Evolutionary conservation across 176 grass and related monocot genomes (phyloP).

Genomic region (Pontederia paniculata): DNA sequence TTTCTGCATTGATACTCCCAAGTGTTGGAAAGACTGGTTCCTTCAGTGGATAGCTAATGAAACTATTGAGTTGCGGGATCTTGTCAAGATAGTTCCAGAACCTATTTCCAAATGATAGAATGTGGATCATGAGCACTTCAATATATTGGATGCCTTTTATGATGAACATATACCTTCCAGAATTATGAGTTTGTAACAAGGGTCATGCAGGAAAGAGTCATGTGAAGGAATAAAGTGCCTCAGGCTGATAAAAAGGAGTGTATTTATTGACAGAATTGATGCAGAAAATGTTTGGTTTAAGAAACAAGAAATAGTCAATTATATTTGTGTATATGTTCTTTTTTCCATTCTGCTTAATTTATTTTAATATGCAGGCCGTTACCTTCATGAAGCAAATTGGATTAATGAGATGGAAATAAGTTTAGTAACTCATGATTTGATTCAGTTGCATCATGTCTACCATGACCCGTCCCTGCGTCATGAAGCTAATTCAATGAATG

Average conservation of each 20-base stretch:
- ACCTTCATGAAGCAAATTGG: slow-evolving; percentile 94
- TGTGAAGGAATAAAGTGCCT: slow-evolving; percentile 78
- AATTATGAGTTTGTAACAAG: slow-evolving; percentile 99
- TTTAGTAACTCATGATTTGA: slow-evolving; percentile 96
- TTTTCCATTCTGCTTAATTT: background rate
- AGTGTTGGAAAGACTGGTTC: slow-evolving; percentile 92
- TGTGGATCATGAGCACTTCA: slow-evolving; percentile 89
- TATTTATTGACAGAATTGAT: slow-evolving; percentile 95
- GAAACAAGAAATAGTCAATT: no score
- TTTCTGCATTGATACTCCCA: slow-evolving; percentile 92
- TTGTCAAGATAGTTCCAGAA: slow-evolving; percentile 91
- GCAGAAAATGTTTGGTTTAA: background rate
- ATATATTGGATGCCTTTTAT: slow-evolving; percentile 89
- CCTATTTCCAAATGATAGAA: slow-evolving; percentile 90
- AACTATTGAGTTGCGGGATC: slow-evolving; percentile 87
- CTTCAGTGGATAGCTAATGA: slow-evolving; percentile 94
- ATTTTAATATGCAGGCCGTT: slow-evolving; percentile 47
- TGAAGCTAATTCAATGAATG: no score
- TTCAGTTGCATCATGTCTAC: slow-evolving; percentile 74
- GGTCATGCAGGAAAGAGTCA: slow-evolving; percentile 96
- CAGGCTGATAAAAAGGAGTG: slow-evolving; percentile 94
- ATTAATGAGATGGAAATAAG: slow-evolving; percentile 99
- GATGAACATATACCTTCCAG: slow-evolving; percentile 88
- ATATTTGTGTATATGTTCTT: background rate
- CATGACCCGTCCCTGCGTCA: slow-evolving; percentile 84